Conservation (phyloP, 2,329 filamentous ascomycete genomes). For the Aspergillus arachidicola region DNA sequence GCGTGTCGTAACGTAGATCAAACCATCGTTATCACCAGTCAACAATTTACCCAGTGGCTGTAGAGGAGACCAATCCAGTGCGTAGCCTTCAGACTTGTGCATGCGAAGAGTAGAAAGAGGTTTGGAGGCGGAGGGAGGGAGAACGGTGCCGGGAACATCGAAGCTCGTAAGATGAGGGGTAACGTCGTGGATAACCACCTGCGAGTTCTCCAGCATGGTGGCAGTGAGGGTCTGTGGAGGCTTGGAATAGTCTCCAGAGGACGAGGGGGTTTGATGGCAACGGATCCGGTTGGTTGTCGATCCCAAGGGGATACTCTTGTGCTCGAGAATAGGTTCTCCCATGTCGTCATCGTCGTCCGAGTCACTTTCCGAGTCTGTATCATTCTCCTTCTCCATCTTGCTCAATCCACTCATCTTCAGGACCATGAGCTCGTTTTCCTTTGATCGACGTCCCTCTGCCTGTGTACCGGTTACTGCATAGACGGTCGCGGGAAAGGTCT, state of each 20-base stretch:
- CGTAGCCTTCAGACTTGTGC: constrained; percentile 93
- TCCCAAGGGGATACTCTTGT: constrained; percentile 79
- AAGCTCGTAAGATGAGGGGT: constrained; percentile 87
- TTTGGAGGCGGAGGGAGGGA: constrained; percentile 83
- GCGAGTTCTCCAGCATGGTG: constrained; percentile 85
- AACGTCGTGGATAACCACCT: constrained; percentile 92
- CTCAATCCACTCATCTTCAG: constrained; percentile 94
- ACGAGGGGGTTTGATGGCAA: constrained; percentile 74
- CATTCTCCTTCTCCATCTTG: constrained; percentile 75
- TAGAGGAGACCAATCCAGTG: constrained; percentile 91
- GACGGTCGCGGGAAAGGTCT: constrained; percentile 90
- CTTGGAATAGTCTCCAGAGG: constrained; percentile 63
- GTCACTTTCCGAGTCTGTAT: constrained; percentile 70
- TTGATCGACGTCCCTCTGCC: constrained; percentile 71
- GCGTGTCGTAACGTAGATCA: constrained; percentile 84
- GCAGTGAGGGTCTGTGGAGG: constrained; percentile 84
- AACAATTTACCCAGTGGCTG: constrained; percentile 80
- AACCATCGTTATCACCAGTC: constrained; percentile 87
- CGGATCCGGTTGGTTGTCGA: constrained; percentile 95
- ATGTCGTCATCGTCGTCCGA: constrained; percentile 72
- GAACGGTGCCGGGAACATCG: constrained; percentile 79
- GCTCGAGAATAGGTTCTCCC: constrained; percentile 89
- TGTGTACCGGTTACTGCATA: constrained; percentile 95
- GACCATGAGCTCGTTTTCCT: constrained; percentile 92
- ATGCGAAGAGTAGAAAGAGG: constrained; percentile 84